These are phyloP conservation scores for Candida nonsorbophila DNA, from an alignment of 805 yeast genomes.

Conservation along the genomic window DNA sequence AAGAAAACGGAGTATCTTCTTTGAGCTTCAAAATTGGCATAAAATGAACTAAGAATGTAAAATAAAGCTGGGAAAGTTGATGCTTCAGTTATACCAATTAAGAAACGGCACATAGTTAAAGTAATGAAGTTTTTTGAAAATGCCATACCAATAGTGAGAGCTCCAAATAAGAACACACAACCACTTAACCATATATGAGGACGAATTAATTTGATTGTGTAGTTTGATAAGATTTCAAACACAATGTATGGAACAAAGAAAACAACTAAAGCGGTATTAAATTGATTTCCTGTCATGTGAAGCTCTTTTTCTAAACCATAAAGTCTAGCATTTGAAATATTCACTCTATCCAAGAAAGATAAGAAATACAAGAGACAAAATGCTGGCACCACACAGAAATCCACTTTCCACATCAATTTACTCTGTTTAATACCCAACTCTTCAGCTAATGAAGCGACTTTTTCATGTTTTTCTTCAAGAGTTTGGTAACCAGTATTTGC, in stretches of 20 bases:
- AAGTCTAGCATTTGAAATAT: conserved; percentile 74
- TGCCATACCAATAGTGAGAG: conserved; percentile 61
- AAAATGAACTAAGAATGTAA: conserved; percentile 62
- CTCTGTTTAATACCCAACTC: conserved; percentile 45
- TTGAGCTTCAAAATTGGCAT: conserved; percentile 60
- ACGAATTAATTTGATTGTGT: conserved; percentile 48
- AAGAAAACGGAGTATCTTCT: conserved; percentile 66
- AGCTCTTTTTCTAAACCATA: conserved; percentile 61
- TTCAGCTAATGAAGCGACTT: conserved; percentile 5
- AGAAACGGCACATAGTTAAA: conserved; percentile 56
- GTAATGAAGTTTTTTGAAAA: conserved; percentile 55
- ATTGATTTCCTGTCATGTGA: conserved; percentile 51
- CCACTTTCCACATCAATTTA: conserved; percentile 59
- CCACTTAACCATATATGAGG: conserved; percentile 63
- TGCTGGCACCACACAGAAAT: conserved; percentile 68
- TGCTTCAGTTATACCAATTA: conserved; percentile 64
- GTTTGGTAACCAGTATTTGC: conserved; percentile 1
- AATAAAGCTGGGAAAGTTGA: conserved; percentile 75
- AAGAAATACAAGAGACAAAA: conserved; percentile 69
- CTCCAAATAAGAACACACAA: conserved; percentile 61
- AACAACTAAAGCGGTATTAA: conserved; percentile 59
- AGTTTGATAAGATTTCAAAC: conserved; percentile 63
- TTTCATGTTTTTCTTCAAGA: conserved; percentile 2
- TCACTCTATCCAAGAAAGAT: conserved; percentile 77
- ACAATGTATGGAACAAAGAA: conserved; percentile 68